Base-by-base conservation (phyloP, 208 protist genomes). In the Vickermania ingenoplastis region DNA sequence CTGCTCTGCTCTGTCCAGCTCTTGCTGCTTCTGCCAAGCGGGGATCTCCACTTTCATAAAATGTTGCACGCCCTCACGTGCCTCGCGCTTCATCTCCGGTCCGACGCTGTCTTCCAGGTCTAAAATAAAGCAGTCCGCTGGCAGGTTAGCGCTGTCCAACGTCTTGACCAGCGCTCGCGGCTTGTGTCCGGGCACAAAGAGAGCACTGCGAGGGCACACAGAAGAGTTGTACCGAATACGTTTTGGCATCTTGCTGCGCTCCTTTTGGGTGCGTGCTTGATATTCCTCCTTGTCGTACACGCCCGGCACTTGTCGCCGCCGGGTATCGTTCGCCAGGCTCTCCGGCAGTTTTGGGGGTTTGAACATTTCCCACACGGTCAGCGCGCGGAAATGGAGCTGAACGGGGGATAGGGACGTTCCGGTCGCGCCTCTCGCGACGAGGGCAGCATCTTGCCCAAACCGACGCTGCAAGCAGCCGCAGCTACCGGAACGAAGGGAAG, bases 41-140 rank as follows among this genome's bases (percentile, higher is more conserved):
- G 41, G 14, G 4, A 21, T 57, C 54, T 49, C 50, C 17, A 45
- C 22, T 54, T 61, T 53, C 13, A 92, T 57, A 58, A 90, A 90
- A 24, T 59, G 57, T 2, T 62, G 60, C 3, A 92, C 55, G 45
- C 78, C 55, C 21, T 91, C 77, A 7, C 84, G 79, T 2, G 78
- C 78, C 67, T 83, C 73, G 27, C 69, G 68, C 65, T 81, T 83
- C 51, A 53, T 50, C 1, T 26, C 23, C 0, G 60, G 65, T 4
- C 61, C 67, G 27, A 83, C 75, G 73, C 83, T 78, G 61, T 81
- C 71, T 62, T 87, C 84, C 31, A 95, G 60, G 59, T 92, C 88
- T 25, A 95, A 53, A 21, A 95, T 85, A 54, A 84, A 81, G 71
- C 69, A 79, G 56, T 95, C 88, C 0, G 85, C 84, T 17, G 5